phyloP scores from a whole-genome alignment of 2,329 filamentous ascomycete species.

The Remersonia thermophila region DNA sequence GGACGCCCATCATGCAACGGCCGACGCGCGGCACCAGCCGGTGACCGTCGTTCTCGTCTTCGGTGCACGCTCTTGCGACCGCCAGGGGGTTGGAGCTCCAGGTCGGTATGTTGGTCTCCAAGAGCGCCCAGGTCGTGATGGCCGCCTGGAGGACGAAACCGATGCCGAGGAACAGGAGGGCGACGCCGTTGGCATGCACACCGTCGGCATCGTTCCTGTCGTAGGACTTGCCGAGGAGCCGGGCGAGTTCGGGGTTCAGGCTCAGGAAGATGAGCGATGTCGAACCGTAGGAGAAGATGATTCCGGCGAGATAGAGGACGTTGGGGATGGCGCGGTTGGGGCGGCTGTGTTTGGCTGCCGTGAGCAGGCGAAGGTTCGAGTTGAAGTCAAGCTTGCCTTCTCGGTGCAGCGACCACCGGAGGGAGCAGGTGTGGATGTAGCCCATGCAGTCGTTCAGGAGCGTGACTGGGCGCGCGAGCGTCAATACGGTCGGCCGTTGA shows the following conservation, averaged over 20 bases:
- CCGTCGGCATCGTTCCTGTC: slow-evolving; percentile 5
- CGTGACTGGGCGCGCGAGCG: slow-evolving; percentile 12
- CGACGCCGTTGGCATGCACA: slow-evolving; percentile 16
- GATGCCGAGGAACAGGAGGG: slow-evolving; percentile 18
- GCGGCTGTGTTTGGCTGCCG: slow-evolving; percentile 12
- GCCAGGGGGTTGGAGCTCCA: slow-evolving; percentile 23
- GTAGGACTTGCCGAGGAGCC: slow-evolving; percentile 8
- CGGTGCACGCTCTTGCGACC: slow-evolving; percentile 16
- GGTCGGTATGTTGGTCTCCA: slow-evolving; percentile 16
- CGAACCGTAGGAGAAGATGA: slow-evolving; percentile 20
- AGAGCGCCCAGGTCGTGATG: slow-evolving; percentile 19
- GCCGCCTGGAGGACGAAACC: slow-evolving; percentile 19
- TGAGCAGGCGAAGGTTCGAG: slow-evolving; percentile 21
- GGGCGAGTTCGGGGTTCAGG: slow-evolving; percentile 16
- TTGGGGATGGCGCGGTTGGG: slow-evolving; percentile 20
- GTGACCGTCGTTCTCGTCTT: slow-evolving; percentile 10
- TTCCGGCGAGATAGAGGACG: slow-evolving; percentile 14
- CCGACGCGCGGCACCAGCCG: slow-evolving; percentile 10
- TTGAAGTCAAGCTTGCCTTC: slow-evolving; percentile 22
- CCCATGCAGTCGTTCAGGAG: slow-evolving; percentile 22
- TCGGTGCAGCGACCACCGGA: slow-evolving; percentile 21
- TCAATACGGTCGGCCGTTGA: too few species aligned
- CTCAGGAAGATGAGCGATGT: slow-evolving; percentile 20
- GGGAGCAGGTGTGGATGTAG: slow-evolving; percentile 21
- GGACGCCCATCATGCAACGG: slow-evolving; percentile 20